These are phyloP conservation scores for Tricholomella constricta DNA, from an alignment of 768 basidiomycete genomes.

Conservation along the genomic window DNA sequence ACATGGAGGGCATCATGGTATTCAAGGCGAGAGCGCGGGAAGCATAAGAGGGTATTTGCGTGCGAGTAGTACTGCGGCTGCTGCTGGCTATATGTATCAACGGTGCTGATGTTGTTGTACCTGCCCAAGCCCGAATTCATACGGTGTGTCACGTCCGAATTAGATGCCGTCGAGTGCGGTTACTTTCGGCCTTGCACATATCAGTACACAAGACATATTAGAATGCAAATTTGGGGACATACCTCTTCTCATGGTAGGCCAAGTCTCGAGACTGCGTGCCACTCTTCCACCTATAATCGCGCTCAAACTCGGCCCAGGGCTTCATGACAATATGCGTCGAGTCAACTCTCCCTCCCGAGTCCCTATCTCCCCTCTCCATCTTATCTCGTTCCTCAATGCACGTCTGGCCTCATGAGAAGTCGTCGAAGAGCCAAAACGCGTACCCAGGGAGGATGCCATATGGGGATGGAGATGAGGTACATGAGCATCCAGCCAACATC, in stretches of 20 bases:
- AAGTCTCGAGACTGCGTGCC: conserved; percentile 82
- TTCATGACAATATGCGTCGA: conserved; percentile 98
- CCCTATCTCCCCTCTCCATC: conserved; percentile 83
- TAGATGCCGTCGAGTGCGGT: conserved; percentile 81
- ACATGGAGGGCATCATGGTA: conserved; percentile 50
- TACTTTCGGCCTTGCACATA: conserved; percentile 34
- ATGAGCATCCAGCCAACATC: conserved; percentile 81
- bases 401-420: conserved; percentile 98
- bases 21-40: conserved; percentile 72
- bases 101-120: conserved; percentile 57
- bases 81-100: conserved; percentile 53
- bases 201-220: not conserved
- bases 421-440: conserved; percentile 99
- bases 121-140: conserved; percentile 47
- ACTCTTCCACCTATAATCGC: conserved; percentile 91
- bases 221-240: conserved; percentile 21
- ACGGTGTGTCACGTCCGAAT: conserved; percentile 69
- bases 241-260: conserved; percentile 76
- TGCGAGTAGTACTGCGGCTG: conserved; percentile 66
- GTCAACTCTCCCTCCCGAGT: conserved; percentile 99
- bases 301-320: conserved; percentile 97
- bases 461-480: conserved; percentile 88
- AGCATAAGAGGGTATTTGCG: conserved; percentile 65
- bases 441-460: conserved; percentile 95
- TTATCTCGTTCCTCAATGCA: conserved; percentile 78